phyloP scores from a whole-genome alignment of 2,329 filamentous ascomycete species.

The Fusarium aywerte region DNA sequence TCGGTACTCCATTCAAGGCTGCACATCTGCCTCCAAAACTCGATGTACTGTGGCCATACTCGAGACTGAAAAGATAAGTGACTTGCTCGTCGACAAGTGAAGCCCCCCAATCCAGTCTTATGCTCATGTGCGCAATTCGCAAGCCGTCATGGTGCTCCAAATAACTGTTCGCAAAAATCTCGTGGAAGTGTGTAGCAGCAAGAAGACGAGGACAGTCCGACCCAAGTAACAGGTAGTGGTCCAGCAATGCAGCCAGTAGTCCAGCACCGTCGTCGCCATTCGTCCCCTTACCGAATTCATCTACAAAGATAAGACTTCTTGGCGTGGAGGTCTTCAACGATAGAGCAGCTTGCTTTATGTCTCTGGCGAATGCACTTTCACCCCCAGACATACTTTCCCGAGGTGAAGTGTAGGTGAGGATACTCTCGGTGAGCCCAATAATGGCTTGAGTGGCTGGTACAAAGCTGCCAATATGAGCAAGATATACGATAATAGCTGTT shows the following conservation, averaged over 20 bases:
- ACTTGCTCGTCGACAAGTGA: conserved; percentile 69
- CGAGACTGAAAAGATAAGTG: conserved; percentile 78
- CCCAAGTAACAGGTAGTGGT: conserved; percentile 63
- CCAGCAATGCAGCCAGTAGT: conserved; percentile 66
- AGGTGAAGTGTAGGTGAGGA: conserved; percentile 86
- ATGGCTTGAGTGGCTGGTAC: conserved; percentile 81
- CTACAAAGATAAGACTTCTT: conserved; percentile 85
- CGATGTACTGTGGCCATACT: conserved; percentile 74
- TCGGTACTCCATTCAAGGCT: conserved; percentile 83
- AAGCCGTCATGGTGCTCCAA: conserved; percentile 63
- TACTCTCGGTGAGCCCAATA: conserved; percentile 91
- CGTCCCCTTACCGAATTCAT: conserved; percentile 84
- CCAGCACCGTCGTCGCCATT: conserved; percentile 68
- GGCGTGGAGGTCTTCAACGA: conserved; percentile 78
- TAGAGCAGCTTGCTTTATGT: conserved; percentile 86
- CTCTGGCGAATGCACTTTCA: conserved; percentile 76
- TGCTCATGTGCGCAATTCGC: conserved; percentile 76
- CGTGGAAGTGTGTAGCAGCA: conserved; percentile 72
- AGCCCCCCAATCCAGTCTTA: conserved; percentile 67
- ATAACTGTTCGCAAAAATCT: conserved; percentile 75
- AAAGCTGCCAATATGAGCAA: conserved; percentile 93
- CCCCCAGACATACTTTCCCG: conserved; percentile 69
- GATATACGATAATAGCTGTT: conserved; percentile 86
- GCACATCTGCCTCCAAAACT: conserved; percentile 92
- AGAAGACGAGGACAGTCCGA: conserved; percentile 65